Percentiles rank a stretch among this genome's conserved stretches.
These are phyloP conservation scores for Agrocybe praecox DNA, from an alignment of 768 basidiomycete species.

Conservation along the genomic window DNA sequence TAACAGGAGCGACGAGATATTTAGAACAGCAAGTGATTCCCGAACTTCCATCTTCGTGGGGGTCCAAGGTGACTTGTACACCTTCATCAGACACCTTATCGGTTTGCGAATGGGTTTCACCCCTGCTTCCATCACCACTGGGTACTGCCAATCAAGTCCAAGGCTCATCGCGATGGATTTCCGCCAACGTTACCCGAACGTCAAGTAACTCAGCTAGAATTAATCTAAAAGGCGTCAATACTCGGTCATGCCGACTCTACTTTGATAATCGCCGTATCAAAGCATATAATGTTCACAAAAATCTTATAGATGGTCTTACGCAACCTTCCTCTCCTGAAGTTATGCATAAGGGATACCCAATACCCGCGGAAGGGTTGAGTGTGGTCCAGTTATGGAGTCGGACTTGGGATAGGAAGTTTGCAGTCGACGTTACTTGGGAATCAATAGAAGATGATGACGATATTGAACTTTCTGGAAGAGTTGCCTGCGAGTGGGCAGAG, in stretches of 20 bases:
- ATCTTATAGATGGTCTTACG: not conserved
- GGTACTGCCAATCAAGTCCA: conserved; percentile 35
- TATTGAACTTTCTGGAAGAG: conserved; percentile 36
- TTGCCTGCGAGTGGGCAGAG: conserved; percentile 71
- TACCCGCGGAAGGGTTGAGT: conserved; percentile 29
- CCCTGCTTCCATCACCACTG: not conserved
- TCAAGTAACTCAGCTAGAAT: conserved; percentile 41
- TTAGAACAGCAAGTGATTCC: not conserved
- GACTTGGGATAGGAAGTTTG: conserved; percentile 55
- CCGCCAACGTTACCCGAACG: conserved; percentile 12
- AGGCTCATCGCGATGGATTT: conserved; percentile 39
- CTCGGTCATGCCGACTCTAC: conserved; percentile 62
- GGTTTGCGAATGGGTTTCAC: not conserved
- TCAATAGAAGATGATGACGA: not conserved
- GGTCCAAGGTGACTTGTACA: not conserved
- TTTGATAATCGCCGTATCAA: conserved; percentile 47
- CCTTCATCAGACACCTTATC: not conserved
- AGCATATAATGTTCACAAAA: conserved; percentile 34
- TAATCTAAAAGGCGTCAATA: conserved; percentile 55
- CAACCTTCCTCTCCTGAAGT: conserved; percentile 6
- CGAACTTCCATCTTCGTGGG: not conserved
- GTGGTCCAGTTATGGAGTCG: conserved; percentile 63
- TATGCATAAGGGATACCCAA: conserved; percentile 44
- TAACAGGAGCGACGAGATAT: conserved; percentile 7
- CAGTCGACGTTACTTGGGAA: conserved; percentile 53